Base-by-base conservation (phyloP, 306 rosid species). In the Castanea sativa region DNA sequence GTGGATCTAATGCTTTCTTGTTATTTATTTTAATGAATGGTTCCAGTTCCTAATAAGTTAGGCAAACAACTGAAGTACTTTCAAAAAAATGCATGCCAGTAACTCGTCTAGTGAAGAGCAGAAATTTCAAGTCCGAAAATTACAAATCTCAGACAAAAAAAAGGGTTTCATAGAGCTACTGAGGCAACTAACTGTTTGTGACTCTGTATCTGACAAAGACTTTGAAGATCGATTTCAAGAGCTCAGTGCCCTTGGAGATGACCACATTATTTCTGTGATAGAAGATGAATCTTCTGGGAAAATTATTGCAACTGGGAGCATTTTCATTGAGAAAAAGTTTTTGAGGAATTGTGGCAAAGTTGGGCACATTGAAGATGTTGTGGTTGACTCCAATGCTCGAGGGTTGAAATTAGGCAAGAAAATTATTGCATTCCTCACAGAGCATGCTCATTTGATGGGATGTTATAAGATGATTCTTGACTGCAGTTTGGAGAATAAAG, bases 401-500 rank as follows among this genome's bases (percentile, higher is more conserved):
- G 98, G 94, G 15, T 38, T 80, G 83, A 86, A 84, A 35, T 33
- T 90, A 55, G 89, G 93, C 29, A 91, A 87, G 83, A 88, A 84
- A 69, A 55, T 94, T 5, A 71, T 94, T 25, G 52, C 65, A 3
- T 92, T 90, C 69, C 97, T 92, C 18, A 74, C 78, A 0, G 89
- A 92, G 76, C 94, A 91, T 81, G 94, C 94, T 65, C 87, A 59
- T 63, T 84, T 86, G 1, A 19, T 74, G 55, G 97, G 97, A 59
- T 92, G 98, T 81, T 94, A 89, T 27, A 92, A 88, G 93, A 91
- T 92, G 5, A 94, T 94, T 84, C 96, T 94, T 32, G 97, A 89
- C 69, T 92, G 97, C 88, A 92, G 85, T 43, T 23, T 77, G 75
- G 87, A 86, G 33, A 91, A 93, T 51, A 81, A 29, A 77, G 55